Evolutionary conservation across 345 rosid genomes (phyloP).

Genomic region (Durio zibethinus): DNA sequence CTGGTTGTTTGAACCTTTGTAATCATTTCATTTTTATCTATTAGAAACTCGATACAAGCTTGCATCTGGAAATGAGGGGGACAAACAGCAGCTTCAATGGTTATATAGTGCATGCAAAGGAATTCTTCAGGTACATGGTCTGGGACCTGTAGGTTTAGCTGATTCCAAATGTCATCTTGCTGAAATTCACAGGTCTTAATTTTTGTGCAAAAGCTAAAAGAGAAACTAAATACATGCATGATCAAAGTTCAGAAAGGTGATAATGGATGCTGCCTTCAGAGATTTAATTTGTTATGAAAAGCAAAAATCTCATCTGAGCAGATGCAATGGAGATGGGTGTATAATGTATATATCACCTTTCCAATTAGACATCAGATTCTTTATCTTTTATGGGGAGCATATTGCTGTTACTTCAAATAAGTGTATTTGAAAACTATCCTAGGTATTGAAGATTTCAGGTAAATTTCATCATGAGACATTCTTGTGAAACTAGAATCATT

Average conservation of each 20-base stretch:
- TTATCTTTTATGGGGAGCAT: not conserved
- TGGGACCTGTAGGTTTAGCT: constrained; percentile 5
- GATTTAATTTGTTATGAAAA: not conserved
- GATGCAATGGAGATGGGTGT: not conserved
- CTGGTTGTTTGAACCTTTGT: constrained; percentile 9
- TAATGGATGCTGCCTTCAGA: not conserved
- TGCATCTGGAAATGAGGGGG: constrained; percentile 36
- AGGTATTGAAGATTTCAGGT: not conserved
- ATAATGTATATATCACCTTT: not conserved
- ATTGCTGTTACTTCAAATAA: not conserved
- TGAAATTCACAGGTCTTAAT: not conserved
- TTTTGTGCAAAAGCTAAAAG: not conserved
- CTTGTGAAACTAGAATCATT: not conserved
- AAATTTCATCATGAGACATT: not conserved
- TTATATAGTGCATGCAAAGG: constrained; percentile 47
- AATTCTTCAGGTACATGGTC: constrained; percentile 31
- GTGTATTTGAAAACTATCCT: not conserved
- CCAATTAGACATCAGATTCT: not conserved
- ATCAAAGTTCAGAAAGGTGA: not conserved
- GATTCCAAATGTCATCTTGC: constrained; percentile 5
- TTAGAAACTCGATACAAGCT: constrained; percentile 40
- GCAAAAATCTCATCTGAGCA: not conserved
- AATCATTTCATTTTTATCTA: not conserved
- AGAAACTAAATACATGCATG: not conserved
- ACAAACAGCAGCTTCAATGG: constrained; percentile 41